These are phyloP conservation scores for Erucastrum elatum DNA, from an alignment of 345 rosid species.

Conservation along the genomic window DNA sequence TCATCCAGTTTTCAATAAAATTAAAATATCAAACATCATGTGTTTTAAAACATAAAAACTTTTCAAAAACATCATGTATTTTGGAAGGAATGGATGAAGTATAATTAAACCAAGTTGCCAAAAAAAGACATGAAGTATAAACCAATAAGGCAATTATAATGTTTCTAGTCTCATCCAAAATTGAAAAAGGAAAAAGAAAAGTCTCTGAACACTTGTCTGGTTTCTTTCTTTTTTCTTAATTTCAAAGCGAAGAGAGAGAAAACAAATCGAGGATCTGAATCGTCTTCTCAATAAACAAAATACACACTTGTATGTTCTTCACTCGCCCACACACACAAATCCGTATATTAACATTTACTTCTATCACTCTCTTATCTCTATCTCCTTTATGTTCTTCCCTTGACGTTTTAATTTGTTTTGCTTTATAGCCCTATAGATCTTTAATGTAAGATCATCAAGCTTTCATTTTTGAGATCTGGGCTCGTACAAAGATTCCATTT, in stretches of 20 bases:
- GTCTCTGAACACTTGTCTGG: neutral
- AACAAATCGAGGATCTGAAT: neutral
- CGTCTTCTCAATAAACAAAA: neutral
- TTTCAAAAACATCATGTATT: too few relatives aligned
- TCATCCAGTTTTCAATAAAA: too few relatives aligned
- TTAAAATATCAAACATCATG: too few relatives aligned
- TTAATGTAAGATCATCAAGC: constrained; percentile 25
- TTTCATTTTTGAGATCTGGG: constrained; percentile 37
- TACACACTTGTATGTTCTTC: neutral
- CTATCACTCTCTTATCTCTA: neutral
- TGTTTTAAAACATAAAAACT: too few relatives aligned
- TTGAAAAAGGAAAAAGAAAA: neutral
- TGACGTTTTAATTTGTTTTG: neutral
- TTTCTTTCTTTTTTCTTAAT: neutral
- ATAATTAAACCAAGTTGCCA: too few relatives aligned
- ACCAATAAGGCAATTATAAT: too few relatives aligned
- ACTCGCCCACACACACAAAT: neutral
- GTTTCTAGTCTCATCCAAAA: neutral
- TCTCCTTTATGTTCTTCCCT: neutral
- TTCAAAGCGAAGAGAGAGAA: neutral
- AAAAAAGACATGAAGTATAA: too few relatives aligned
- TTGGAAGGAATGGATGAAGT: too few relatives aligned
- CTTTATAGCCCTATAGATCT: neutral
- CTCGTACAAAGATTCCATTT: constrained; percentile 33
- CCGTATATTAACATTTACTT: neutral